A percentile compares a stretch with the other conserved stretches of the same genome.
phyloP scores from a whole-genome alignment of 1,284 basidiomycete species.

The Abortiporus biennis region DNA sequence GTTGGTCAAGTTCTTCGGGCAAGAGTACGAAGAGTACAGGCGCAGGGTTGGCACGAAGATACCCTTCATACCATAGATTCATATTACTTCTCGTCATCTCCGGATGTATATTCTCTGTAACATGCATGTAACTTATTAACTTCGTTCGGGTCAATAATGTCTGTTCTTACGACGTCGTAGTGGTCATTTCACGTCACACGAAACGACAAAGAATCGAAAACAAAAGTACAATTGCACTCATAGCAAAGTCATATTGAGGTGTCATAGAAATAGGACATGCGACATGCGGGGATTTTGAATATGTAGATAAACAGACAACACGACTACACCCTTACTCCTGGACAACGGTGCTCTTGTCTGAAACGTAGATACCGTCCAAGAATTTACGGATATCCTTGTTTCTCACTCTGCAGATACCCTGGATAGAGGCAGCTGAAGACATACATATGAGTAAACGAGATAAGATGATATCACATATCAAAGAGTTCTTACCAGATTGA shows the following conservation, averaged over 20 bases:
- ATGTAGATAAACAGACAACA: slow-evolving; percentile 16
- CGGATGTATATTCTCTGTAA: neutral
- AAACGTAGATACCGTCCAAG: slow-evolving; percentile 90
- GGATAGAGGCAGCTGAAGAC: slow-evolving; percentile 82
- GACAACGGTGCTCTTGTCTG: slow-evolving; percentile 68
- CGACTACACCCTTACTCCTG: slow-evolving; percentile 28
- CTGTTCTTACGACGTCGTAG: neutral
- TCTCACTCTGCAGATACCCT: slow-evolving; percentile 89
- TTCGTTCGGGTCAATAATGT: no score
- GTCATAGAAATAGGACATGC: slow-evolving; percentile 14
- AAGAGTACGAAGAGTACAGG: slow-evolving; percentile 70
- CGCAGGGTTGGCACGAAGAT: slow-evolving; percentile 67
- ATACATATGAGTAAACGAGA: neutral
- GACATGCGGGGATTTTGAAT: slow-evolving; percentile 18
- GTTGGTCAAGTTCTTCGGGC: slow-evolving; percentile 77
- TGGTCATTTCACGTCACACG: neutral
- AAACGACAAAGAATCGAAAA: neutral
- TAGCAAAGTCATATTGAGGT: slow-evolving; percentile 14
- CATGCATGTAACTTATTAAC: no score
- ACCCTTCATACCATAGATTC: slow-evolving; percentile 52
- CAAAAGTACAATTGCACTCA: slow-evolving; percentile 7
- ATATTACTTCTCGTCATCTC: neutral
- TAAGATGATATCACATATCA: neutral
- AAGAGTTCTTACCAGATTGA: slow-evolving; percentile 64
- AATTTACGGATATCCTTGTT: slow-evolving; percentile 99